Conservation (phyloP, 345 rosid genomes). For the Heritiera littoralis region DNA sequence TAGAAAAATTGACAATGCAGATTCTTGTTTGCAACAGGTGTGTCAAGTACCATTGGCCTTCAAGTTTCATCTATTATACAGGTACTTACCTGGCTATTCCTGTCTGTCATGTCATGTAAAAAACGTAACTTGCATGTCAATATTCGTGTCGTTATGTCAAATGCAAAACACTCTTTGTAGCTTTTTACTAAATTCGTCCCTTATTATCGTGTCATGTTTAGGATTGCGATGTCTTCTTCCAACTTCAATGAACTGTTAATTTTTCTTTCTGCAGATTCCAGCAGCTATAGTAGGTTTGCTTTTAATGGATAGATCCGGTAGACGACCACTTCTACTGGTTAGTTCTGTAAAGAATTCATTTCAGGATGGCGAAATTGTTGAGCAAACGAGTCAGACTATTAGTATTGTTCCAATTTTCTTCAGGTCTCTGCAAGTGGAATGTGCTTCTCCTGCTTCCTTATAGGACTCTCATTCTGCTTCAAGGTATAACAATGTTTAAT, state of each 20-base stretch:
- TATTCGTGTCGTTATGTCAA: too few species aligned
- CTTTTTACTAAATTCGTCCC: too few species aligned
- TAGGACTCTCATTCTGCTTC: conserved; percentile 48
- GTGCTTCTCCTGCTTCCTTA: conserved; percentile 36
- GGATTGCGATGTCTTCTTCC: not conserved
- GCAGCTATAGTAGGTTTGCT: conserved; percentile 31
- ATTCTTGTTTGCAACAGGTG: conserved; percentile 20
- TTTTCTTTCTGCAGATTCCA: conserved; percentile 33
- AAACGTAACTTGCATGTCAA: too few species aligned
- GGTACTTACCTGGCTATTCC: conserved; percentile 21
- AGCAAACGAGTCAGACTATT: not conserved
- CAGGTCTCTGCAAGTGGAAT: conserved; percentile 56
- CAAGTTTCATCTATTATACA: conserved; percentile 40
- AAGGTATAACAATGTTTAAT: conserved; percentile 38
- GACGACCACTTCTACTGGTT: conserved; percentile 57
- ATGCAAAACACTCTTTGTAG: too few species aligned
- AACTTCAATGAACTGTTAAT: not conserved
- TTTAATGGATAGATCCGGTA: conserved; percentile 52
- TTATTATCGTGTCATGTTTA: too few species aligned
- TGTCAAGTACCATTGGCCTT: conserved; percentile 47
- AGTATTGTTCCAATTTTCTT: not conserved
- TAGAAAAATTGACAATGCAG: not conserved
- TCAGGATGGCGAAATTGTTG: not conserved
- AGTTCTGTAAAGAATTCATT: conserved; percentile 6
- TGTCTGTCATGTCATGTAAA: too few species aligned